These are phyloP conservation scores for Cyberlindnera galapagoensis DNA, from an alignment of 805 yeast species.

Conservation along the genomic window DNA sequence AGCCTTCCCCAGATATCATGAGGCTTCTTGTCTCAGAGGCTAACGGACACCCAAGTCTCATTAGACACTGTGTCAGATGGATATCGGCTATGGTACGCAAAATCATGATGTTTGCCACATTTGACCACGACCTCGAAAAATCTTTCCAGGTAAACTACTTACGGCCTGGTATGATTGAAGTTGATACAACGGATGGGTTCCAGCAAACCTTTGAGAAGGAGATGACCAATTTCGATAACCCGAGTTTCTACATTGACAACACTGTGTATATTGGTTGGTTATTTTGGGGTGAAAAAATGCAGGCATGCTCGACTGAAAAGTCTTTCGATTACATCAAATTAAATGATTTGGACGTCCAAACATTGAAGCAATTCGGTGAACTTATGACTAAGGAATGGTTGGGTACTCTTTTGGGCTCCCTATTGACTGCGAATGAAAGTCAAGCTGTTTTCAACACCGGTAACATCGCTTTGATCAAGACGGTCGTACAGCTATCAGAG, in stretches of 20 bases:
- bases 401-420: constrained; percentile 37
- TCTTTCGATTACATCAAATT: constrained; percentile 27
- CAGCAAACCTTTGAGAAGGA: constrained; percentile 41
- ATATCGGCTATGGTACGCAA: constrained; percentile 46
- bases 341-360: constrained; percentile 33
- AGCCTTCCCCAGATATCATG: constrained; percentile 34
- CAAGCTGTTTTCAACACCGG: constrained; percentile 60
- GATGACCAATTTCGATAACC: constrained; percentile 39
- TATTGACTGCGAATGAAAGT: constrained; percentile 63
- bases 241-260: constrained; percentile 52
- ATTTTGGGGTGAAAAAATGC: constrained; percentile 60
- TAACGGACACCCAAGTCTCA: constrained; percentile 53
- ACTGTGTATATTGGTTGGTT: constrained; percentile 59
- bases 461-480: constrained; percentile 51
- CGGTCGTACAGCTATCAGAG: constrained; percentile 43
- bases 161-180: constrained; percentile 29
- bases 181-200: constrained; percentile 37
- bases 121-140: constrained; percentile 40
- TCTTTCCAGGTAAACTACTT: constrained; percentile 32
- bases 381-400: constrained; percentile 54
- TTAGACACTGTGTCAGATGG: constrained; percentile 55
- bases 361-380: constrained; percentile 38
- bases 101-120: constrained; percentile 36
- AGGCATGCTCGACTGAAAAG: constrained; percentile 33
- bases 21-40: constrained; percentile 40